These are phyloP conservation scores for Moelleriella libera DNA, from an alignment of 2,329 filamentous ascomycete species.

Conservation along the genomic window DNA sequence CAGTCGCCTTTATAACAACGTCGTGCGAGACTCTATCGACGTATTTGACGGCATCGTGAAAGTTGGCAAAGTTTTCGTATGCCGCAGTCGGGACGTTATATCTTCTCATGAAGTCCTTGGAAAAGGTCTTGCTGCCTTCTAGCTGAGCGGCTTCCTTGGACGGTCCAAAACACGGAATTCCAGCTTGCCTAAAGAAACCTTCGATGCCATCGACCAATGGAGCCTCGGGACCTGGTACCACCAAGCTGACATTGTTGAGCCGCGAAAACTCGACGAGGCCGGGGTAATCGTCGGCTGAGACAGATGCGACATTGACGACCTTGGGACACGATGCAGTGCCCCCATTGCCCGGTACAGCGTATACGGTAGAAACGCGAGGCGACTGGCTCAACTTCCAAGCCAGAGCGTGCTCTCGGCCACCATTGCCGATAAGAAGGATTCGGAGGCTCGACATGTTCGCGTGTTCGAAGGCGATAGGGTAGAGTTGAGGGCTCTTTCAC, in stretches of 20 bases:
- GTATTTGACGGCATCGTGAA: constrained; percentile 58
- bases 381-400: constrained; percentile 91
- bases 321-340: constrained; percentile 63
- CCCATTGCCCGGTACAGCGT: constrained; percentile 66
- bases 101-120: constrained; percentile 94
- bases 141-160: constrained; percentile 72
- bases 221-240: constrained; percentile 82
- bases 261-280: constrained; percentile 63
- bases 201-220: constrained; percentile 88
- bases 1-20: constrained; percentile 87
- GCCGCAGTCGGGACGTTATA: constrained; percentile 81
- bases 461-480: too few species aligned
- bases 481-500: too few species aligned
- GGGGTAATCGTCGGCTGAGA: constrained; percentile 65
- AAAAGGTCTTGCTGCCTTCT: constrained; percentile 94
- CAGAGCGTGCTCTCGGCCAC: constrained; percentile 85
- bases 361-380: constrained; percentile 60
- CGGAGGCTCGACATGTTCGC: constrained; percentile 31
- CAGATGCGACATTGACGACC: constrained; percentile 53
- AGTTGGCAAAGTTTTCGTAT: constrained; percentile 79
- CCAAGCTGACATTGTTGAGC: constrained; percentile 61
- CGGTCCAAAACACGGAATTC: constrained; percentile 76
- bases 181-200: constrained; percentile 60
- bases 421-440: constrained; percentile 82
- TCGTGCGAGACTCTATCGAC: constrained; percentile 56